Conservation (phyloP, 2,329 filamentous ascomycete genomes). For the Trematosphaeria pertusa region DNA sequence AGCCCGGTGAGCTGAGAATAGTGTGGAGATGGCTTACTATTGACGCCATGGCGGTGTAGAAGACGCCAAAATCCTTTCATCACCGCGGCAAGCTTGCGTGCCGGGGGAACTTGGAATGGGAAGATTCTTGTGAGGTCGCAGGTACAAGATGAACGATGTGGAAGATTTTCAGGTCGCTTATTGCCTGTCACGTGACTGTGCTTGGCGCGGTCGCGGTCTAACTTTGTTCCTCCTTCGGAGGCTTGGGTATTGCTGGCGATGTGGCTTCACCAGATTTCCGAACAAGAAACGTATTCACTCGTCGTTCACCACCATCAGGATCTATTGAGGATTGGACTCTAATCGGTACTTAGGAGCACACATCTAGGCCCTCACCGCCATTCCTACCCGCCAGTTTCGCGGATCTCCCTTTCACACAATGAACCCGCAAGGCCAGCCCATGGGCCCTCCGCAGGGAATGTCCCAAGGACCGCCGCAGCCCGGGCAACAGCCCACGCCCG, state of each 20-base stretch:
- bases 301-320: too few species aligned
- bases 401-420: slow-evolving; percentile 2
- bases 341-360: too few species aligned
- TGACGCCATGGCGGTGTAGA: slow-evolving; percentile 2
- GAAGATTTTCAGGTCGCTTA: neutral
- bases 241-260: slow-evolving; percentile 19
- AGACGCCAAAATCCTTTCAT: neutral
- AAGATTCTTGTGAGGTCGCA: too few species aligned
- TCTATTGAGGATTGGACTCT: too few species aligned
- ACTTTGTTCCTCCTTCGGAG: too few species aligned
- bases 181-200: too few species aligned
- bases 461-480: slow-evolving; percentile 39
- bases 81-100: neutral
- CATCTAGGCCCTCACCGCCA: neutral
- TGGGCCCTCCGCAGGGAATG: slow-evolving; percentile 28
- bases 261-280: slow-evolving; percentile 23
- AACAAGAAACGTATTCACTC: slow-evolving; percentile 19
- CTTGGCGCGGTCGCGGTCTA: too few species aligned
- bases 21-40: slow-evolving; percentile 9
- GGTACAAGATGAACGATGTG: too few species aligned
- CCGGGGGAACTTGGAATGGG: too few species aligned
- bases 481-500: slow-evolving; percentile 70
- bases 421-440: slow-evolving; percentile 21
- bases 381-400: too few species aligned
- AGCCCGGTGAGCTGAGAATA: slow-evolving; percentile 20